These are phyloP conservation scores for Trichoderma sp. DNA, from an alignment of 2,329 filamentous ascomycete species.

Conservation along the genomic window DNA sequence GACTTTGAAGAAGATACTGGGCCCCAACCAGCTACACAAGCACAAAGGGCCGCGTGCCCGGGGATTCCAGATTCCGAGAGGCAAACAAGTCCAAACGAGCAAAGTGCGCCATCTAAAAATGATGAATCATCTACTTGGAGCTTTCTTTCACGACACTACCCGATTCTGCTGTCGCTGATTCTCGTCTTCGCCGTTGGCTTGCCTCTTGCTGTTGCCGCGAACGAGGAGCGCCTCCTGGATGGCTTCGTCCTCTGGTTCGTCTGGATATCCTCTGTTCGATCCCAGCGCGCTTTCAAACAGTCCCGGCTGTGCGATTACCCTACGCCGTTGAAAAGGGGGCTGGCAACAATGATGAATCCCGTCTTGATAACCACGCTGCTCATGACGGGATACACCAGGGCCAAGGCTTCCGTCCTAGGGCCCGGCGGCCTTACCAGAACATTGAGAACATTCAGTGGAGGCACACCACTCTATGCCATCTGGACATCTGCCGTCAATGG, in stretches of 20 bases:
- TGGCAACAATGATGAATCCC: conserved; percentile 49
- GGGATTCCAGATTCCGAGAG: conserved; percentile 8
- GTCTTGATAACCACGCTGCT: conserved; percentile 50
- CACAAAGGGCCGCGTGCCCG: not conserved
- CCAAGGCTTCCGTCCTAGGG: conserved; percentile 40
- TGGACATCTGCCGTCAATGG: conserved; percentile 35
- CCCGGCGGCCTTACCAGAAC: conserved; percentile 36
- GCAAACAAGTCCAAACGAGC: conserved; percentile 3
- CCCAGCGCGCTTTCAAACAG: conserved; percentile 43
- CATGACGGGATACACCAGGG: conserved; percentile 47
- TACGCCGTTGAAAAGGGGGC: conserved; percentile 33
- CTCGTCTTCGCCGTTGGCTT: conserved; percentile 43
- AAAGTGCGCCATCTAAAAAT: not conserved
- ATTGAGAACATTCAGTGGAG: conserved; percentile 38
- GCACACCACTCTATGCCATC: conserved; percentile 39
- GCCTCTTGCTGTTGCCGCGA: conserved; percentile 40
- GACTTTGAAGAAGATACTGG: not conserved
- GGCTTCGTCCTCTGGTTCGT: conserved; percentile 50
- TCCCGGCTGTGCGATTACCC: not conserved
- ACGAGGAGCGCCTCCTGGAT: conserved; percentile 47
- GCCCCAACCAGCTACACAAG: not conserved
- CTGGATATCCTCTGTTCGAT: conserved; percentile 48
- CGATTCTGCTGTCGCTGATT: conserved; percentile 37
- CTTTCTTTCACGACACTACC: conserved; percentile 26
- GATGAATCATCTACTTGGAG: conserved; percentile 21